Base-by-base conservation (phyloP, 2,329 filamentous ascomycete species). In the Alternaria sp. region DNA sequence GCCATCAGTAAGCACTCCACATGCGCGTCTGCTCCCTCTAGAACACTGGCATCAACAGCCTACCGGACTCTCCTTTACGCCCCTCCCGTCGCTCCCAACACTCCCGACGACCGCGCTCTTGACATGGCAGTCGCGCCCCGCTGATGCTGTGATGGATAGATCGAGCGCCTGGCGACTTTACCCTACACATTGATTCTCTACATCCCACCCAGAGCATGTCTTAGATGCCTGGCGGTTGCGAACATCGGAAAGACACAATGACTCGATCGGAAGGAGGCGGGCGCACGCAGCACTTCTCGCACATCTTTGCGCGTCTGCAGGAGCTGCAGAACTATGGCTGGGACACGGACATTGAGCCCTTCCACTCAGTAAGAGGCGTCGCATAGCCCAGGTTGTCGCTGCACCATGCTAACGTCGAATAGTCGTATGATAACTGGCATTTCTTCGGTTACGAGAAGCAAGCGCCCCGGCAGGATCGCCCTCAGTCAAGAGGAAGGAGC, bases 341-440 rank as follows among this genome's bases (percentile, higher is more conserved):
- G 79, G 74, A 80, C 59, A 65, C 76, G n/a, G 76, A 81, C 52
- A 77, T 81, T 19, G 73, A 77, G 52, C 83, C 83, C 10, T 85
- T 85, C 69, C 83, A 85, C 66, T 83, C 81, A 36, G 82, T 81
- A 63, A 64, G 77, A 59, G n/a, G 21, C 25, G 28, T 32, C 53
- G 11, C 17, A n/a, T 13, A 10, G 21, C 17, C 43, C 10, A 25
- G 21, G 17, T 7, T 6, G 17, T 17, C 26, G 17, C 50, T 23
- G 32, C 45, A 52, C 23, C 25, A 12, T 28, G 63, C 73, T 77
- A 61, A 78, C 65, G 11, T 23, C 30, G 26, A 36, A 19, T 82
- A 87, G 54, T 93, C 90, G 72, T 97, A 97, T 81, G 93, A 96
- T 79, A 93, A 94, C 83, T 98, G 94, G 93, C 83, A 85, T 71